These are phyloP conservation scores for Colletotrichum sp. DNA, from an alignment of 2,329 filamentous ascomycete genomes.

Conservation along the genomic window DNA sequence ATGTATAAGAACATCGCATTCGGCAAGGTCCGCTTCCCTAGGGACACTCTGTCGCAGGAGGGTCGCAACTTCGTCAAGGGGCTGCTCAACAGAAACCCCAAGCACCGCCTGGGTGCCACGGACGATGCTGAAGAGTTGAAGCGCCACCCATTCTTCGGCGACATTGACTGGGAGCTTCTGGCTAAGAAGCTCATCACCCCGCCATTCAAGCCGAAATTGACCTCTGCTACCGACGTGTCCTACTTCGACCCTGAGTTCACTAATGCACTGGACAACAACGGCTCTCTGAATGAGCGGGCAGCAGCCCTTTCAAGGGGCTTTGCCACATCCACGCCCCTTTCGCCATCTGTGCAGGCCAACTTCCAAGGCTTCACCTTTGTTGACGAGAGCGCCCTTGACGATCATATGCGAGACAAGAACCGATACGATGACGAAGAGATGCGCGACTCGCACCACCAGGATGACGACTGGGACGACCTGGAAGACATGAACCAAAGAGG, in stretches of 20 bases:
- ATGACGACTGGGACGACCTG: constrained; percentile 63
- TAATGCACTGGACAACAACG: constrained; percentile 85
- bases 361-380: constrained; percentile 99
- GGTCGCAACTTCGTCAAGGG: constrained; percentile 98
- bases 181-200: constrained; percentile 91
- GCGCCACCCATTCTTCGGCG: constrained; percentile 90
- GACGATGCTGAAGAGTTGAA: constrained; percentile 94
- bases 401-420: constrained; percentile 69
- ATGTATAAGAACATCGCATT: constrained; percentile 99
- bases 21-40: constrained; percentile 94
- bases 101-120: constrained; percentile 89
- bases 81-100: constrained; percentile 93
- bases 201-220: constrained; percentile 96
- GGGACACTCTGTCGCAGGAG: constrained; percentile 92
- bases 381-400: constrained; percentile 94
- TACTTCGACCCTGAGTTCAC: constrained; percentile 99
- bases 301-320: constrained; percentile 85
- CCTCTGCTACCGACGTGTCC: constrained; percentile 93
- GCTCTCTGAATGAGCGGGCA: constrained; percentile 89
- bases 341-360: constrained; percentile 95
- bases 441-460: constrained; percentile 53
- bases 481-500: constrained; percentile 57
- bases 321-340: constrained; percentile 88
- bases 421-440: constrained; percentile 62
- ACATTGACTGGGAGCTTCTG: constrained; percentile 91